Evolutionary conservation across 1,284 basidiomycete species (phyloP), one percentile per base, ranked within the genome.

Genomic region (Melanopsichium pennsylvanicum): DNA sequence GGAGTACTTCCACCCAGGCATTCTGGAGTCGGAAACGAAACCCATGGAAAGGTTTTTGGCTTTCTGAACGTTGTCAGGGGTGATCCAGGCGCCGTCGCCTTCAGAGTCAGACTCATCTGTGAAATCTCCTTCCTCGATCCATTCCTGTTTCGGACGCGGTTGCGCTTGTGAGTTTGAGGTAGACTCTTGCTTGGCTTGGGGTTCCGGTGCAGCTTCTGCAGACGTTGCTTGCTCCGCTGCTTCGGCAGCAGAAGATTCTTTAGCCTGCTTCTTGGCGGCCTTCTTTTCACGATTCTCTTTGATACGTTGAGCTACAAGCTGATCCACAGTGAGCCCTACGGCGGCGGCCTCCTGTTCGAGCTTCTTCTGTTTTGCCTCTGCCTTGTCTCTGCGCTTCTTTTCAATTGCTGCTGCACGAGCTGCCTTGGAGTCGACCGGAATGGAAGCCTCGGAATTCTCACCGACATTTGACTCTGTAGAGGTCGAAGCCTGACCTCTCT

Each of bases 1-100:
- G 21, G 39, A 22, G 43, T 68, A 61, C 39, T 61, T 68, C 58
- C 58, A 68, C 11, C 64, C 64, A 1, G 64, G 64, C 51, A 68
- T 50, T 27, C 56, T 52, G 32, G 38, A 54, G 49, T 75, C 72
- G 2, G 63, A 59, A 9, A 81, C 70, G 16, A 80, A 86, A 19
- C 94, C 88, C 35, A 97, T 86, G 32, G 91, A 92, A 22, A 88
- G 87, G 16, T 93, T 93, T 82, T 96, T 94, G 84, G 97, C 91
- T 42, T 90, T 80, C 18, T 85, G 86, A 51, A 95, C 89, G 75
- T 97, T 99, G 42, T 86, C 84, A 0, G 93, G 92, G 9, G 93
- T 98, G 82, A 99, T 97, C 96, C 96, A 99, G 77, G 94, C 93
- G 32, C 76, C 74, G 13, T 66, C 76, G 23, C 73, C 74, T 47